Evolutionary conservation across 2,329 filamentous ascomycete species (phyloP), one percentile per base, ranked within the genome.

Genomic region (Neodidymelliopsis sp.): DNA sequence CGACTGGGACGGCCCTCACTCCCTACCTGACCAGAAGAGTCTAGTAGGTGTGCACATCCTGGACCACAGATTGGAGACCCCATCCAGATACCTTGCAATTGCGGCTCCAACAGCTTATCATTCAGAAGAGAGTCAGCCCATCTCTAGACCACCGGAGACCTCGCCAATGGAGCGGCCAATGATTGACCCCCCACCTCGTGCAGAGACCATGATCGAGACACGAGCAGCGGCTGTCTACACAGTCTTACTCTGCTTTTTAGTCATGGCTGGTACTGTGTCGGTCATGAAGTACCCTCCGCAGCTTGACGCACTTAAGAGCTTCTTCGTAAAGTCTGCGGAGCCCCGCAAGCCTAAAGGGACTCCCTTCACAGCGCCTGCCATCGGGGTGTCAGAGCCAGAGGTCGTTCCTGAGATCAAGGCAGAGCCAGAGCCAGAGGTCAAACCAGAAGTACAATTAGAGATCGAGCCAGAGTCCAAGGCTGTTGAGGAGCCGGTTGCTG

Each of bases 31-130:
- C 19, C 60, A 66, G 38, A 58, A 57, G 19, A 69, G 66, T n/a
- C 56, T 76, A 6, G 65, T 76, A 12, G 74, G 74, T 6, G 71
- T 75, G 3, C 74, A 76, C 49, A 59, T 66, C 20, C 56, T 76
- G 4, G 60, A 71, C 29, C 57, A 65, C 28, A 57, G 53, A 10
- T 37, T 62, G 7, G 61, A 66, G 20, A 52, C 55, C 15, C 58
- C 58, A 19, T 57, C 59, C 28, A 54, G 53, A 7, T 49, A 66
- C 13, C 57, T 40, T 3, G 57, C 55, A 20, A 69, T 71, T 18
- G 62, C 58, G 13, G 63, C 63, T 19, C 63, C 68, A n/a, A 62
- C 58, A 4, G 46, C 59, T 7, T 61, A 58, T 22, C 53, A 59
- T 11, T 52, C 57, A 12, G 47, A 59, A 10, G 59, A 62, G 25